Conservation (phyloP, 768 basidiomycete species). For the Jaapia argillacea region DNA sequence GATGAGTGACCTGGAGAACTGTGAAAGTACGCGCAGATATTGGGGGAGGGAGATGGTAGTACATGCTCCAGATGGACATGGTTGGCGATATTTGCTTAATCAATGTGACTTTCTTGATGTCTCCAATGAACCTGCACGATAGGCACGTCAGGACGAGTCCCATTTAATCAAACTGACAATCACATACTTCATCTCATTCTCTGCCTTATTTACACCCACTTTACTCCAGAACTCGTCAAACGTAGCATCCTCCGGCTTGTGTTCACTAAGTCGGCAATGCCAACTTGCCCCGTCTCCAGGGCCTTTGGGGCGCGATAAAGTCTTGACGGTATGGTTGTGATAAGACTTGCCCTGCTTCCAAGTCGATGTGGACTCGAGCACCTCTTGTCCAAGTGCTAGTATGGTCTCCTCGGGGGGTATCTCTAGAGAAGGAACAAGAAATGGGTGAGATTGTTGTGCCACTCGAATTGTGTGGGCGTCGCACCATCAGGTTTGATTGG, state of each 20-base stretch:
- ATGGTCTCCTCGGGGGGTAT: constrained; percentile 52
- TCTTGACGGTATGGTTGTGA: constrained; percentile 43
- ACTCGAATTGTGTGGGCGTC: constrained; percentile 1
- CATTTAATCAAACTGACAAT: not conserved
- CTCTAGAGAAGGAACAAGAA: constrained; percentile 24
- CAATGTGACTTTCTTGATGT: constrained; percentile 51
- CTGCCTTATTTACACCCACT: constrained; percentile 53
- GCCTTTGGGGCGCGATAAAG: constrained; percentile 40
- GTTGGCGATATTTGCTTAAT: constrained; percentile 56
- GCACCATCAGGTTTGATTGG: constrained; percentile 29
- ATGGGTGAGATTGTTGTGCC: not conserved
- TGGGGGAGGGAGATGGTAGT: constrained; percentile 64
- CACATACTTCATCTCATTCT: constrained; percentile 59
- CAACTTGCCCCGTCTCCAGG: constrained; percentile 50
- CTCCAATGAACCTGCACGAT: constrained; percentile 50
- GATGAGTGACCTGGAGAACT: constrained; percentile 52
- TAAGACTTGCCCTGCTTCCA: constrained; percentile 68
- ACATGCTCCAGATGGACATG: constrained; percentile 58
- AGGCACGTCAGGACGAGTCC: no score
- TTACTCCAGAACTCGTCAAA: constrained; percentile 70
- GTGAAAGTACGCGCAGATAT: constrained; percentile 71
- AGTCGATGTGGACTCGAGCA: constrained; percentile 43
- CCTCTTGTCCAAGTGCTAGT: constrained; percentile 37
- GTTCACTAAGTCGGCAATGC: constrained; percentile 61
- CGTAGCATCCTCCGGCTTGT: constrained; percentile 51